Evolutionary conservation across 306 rosid species (phyloP), one percentile per base, ranked within the genome.

Genomic region (Sphenostylis stenocarpa): DNA sequence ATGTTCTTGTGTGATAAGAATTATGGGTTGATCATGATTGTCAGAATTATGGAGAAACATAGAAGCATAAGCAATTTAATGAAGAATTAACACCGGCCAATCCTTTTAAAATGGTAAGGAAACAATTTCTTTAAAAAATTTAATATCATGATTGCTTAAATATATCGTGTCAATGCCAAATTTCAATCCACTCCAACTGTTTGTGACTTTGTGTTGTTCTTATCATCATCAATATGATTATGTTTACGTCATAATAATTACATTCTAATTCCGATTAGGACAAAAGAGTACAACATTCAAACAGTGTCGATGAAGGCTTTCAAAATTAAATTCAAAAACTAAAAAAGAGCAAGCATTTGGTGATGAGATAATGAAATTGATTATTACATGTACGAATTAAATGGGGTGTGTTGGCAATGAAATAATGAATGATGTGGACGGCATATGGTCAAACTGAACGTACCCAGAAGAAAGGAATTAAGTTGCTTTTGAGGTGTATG

Each of bases 361-460:
- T 19, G 23, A 21, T 34, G 8, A 3, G 51, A 48, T 34, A 58
- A 77, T n/a, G 36, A 55, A 17, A 15, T 55, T 67, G 56, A 28
- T 64, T n/a, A 76, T 63, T 64, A 39, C 71, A 65, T 7, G 73
- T 76, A 38, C 64, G 38, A 75, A 34, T 34, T 34, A 34, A 63
- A 63, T 63, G 47, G 8, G 21, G 13, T 48, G 28, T 36, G 47
- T 19, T 63, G 47, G 48, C 44, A 36, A 34, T 63, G 69, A 19
- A 63, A 33, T 63, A 63, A 63, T 63, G 69, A 63, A 63, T 63
- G 69, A 15, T 41, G 7, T 68, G 67, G 69, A 28, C 16, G 26
- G 60, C 48, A 47, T 43, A 20, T 38, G 57, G 69, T 56, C 81
- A 77, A 56, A 68, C 45, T 55, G 47, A 41, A 19, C 14, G 45